Base-by-base conservation (phyloP, 2,329 filamentous ascomycete genomes). In the Penicillium corylophilum region DNA sequence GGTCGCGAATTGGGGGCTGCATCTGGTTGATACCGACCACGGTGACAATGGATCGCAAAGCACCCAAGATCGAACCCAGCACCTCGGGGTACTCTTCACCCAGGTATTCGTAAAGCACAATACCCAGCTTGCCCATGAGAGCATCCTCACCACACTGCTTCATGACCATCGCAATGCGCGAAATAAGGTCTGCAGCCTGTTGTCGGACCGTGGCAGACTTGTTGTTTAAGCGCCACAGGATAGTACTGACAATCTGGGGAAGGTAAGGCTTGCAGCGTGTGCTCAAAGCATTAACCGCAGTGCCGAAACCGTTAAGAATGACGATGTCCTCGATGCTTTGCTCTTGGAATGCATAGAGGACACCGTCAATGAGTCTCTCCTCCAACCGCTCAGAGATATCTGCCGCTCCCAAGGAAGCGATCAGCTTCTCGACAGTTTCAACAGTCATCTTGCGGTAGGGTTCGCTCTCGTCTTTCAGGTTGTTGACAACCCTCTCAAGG, bases 361-460 rank as follows among this genome's bases (percentile, higher is more conserved):
- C 94, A 69, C 94, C 94, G 64, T 99, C 94, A 47, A 99, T 91
- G 16, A 99, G 82, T 43, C 91, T 84, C 73, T 97, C 94, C 72
- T 99, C 94, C 31, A 99, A 76, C 36, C 93, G 84, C 72, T 96
- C 90, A 22, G 90, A 89, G 63, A 99, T 92, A 68, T 99, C 94
- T 31, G 94, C 93, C 7, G 93, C 92, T 50, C 94, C 94, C 48
- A 97, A 81, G 50, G 90, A 90, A 15, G 93, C 91, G 64, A 99
- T 88, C 43, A 97, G 85, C 76, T 97, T 99, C 76, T 99, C 94
- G 8, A 97, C 85, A 0, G 94, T 97, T 77, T 99, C 94, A 29
- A 99, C 88, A 0, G 94, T 96, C 94, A 99, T 99, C 79, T 97
- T 97, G 44, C 94, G 87, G 74, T 99, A 99, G 1, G 93, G 88